phyloP scores from a whole-genome alignment of 1,284 basidiomycete genomes.

The Xanthoconium separans region DNA sequence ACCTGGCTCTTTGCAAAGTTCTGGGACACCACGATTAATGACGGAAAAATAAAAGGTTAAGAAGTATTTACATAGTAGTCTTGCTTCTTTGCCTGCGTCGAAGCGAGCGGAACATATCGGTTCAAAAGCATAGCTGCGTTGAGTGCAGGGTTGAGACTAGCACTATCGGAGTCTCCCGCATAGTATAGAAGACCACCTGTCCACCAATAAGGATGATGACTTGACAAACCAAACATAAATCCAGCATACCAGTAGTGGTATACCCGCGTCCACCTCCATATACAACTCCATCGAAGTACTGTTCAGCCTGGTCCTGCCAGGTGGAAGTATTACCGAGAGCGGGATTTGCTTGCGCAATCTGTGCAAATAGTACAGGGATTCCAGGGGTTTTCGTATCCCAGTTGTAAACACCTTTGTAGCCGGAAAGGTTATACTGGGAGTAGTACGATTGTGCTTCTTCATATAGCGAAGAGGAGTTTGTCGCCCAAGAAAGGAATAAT shows the following conservation, averaged over 20 bases:
- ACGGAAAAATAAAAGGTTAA: not conserved
- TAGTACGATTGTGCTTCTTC: conserved; percentile 67
- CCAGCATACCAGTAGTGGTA: conserved; percentile 49
- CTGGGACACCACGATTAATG: conserved; percentile 35
- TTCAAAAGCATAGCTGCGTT: conserved; percentile 82
- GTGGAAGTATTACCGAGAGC: conserved; percentile 52
- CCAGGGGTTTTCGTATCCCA: conserved; percentile 88
- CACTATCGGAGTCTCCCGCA: conserved; percentile 74
- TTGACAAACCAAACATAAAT: not conserved
- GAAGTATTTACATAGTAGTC: conserved; percentile 55
- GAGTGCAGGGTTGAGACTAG: conserved; percentile 82
- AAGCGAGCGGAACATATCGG: conserved; percentile 75
- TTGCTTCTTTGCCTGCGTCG: conserved; percentile 53
- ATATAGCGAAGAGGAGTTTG: conserved; percentile 61
- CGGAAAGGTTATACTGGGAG: conserved; percentile 52
- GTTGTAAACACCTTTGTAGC: conserved; percentile 69
- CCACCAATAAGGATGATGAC: conserved; percentile 1
- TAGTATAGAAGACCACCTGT: conserved; percentile 80
- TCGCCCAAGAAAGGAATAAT: conserved; percentile 72
- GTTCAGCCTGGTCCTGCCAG: conserved; percentile 75
- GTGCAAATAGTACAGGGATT: conserved; percentile 70
- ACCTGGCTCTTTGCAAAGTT: conserved; percentile 74
- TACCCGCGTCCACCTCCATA: conserved; percentile 53
- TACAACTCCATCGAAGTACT: conserved; percentile 75
- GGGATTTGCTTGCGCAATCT: conserved; percentile 55